Evolutionary conservation across 2,329 filamentous ascomycete genomes (phyloP).

Genomic region (Colletotrichum coccodes): DNA sequence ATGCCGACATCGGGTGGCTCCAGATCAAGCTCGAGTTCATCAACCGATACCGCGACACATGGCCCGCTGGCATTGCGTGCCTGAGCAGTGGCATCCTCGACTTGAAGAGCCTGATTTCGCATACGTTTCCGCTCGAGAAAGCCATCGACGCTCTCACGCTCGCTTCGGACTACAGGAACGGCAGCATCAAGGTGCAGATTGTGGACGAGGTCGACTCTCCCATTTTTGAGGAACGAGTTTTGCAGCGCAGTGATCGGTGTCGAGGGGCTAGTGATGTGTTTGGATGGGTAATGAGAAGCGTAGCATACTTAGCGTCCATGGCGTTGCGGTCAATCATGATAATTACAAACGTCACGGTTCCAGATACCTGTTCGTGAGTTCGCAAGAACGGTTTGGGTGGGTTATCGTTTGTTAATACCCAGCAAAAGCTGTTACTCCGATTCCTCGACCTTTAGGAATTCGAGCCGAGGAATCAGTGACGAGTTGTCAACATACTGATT

Average conservation of each 20-base stretch:
- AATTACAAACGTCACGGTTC: background rate
- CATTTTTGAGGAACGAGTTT: background rate
- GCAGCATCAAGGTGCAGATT: slow-evolving; percentile 49
- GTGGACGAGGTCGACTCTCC: slow-evolving; percentile 38
- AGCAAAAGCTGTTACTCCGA: too few relatives aligned
- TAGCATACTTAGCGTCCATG: background rate
- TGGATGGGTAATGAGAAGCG: background rate
- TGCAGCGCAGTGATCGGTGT: background rate
- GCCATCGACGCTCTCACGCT: slow-evolving; percentile 62
- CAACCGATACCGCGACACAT: slow-evolving; percentile 76
- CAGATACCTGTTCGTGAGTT: too few relatives aligned
- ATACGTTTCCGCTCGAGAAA: slow-evolving; percentile 70
- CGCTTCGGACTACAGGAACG: slow-evolving; percentile 45
- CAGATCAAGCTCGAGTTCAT: slow-evolving; percentile 77
- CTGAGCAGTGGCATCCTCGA: slow-evolving; percentile 69
- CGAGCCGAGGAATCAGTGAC: too few relatives aligned
- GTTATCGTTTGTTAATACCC: too few relatives aligned
- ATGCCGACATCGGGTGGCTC: background rate
- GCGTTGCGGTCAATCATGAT: slow-evolving; percentile 6
- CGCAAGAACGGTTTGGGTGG: too few relatives aligned
- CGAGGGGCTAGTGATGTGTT: background rate
- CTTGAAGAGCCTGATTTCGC: slow-evolving; percentile 70
- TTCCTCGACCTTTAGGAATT: too few relatives aligned
- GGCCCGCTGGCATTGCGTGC: slow-evolving; percentile 72
- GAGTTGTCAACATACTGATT: too few relatives aligned